Conservation (phyloP, 129 eudicot genomes). For the Chrysanthemum seticuspe region DNA sequence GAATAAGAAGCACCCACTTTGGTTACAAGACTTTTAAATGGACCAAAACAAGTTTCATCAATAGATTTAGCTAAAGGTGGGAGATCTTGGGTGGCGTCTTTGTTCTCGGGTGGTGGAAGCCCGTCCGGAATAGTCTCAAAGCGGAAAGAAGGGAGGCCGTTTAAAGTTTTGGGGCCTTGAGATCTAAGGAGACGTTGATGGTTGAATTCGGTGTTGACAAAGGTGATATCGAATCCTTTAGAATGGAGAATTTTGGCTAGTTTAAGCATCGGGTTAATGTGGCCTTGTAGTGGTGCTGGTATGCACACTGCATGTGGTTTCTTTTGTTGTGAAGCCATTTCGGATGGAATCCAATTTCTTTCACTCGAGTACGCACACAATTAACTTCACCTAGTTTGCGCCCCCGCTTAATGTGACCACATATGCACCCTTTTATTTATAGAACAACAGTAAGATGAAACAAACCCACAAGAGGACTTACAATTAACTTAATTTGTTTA, state of each 20-base stretch:
- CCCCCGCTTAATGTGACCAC: not conserved
- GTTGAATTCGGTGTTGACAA: constrained; percentile 40
- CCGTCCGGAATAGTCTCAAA: constrained; percentile 54
- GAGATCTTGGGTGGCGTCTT: constrained; percentile 36
- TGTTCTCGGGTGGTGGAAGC: constrained; percentile 30
- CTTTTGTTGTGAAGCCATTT: constrained; percentile 10
- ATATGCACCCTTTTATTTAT: not conserved
- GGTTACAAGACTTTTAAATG: constrained; percentile 28
- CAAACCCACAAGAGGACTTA: no score
- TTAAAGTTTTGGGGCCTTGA: constrained; percentile 21
- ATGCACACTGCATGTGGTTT: constrained; percentile 35
- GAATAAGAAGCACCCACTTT: constrained; percentile 23
- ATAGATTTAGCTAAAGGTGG: constrained; percentile 21
- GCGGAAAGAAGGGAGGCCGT: constrained; percentile 33
- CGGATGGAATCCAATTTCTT: not conserved
- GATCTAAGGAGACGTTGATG: constrained; percentile 41
- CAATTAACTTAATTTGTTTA: no score
- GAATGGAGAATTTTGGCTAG: constrained; percentile 38
- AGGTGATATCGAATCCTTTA: constrained; percentile 37
- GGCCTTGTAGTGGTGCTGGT: constrained; percentile 32
- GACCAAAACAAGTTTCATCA: constrained; percentile 14
- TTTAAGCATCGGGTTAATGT: constrained; percentile 40
- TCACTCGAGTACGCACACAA: not conserved
- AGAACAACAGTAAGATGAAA: not conserved
- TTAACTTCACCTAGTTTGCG: not conserved